phyloP scores from a whole-genome alignment of 176 grass and related monocot genomes.

The Oryza meridionalis region DNA sequence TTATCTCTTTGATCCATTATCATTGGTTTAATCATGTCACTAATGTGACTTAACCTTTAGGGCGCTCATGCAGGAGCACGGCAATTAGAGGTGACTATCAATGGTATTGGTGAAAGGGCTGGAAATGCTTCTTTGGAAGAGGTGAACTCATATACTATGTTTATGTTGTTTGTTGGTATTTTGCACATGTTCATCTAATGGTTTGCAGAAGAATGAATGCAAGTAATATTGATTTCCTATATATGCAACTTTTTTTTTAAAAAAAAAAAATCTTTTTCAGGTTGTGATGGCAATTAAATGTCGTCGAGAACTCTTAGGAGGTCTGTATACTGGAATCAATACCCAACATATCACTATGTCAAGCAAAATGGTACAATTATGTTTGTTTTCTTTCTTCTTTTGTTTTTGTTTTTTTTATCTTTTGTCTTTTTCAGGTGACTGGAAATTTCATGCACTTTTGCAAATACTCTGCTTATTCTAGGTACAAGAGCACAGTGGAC shows the following conservation, averaged over 20 bases:
- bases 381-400: slow-evolving; percentile 10
- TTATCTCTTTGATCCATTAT: slow-evolving; percentile 14
- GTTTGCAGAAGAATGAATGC: neutral
- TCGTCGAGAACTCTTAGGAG: slow-evolving; percentile 73
- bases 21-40: slow-evolving; percentile 32
- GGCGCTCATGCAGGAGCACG: slow-evolving; percentile 83
- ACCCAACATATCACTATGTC: slow-evolving; percentile 81
- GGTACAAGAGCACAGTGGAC: slow-evolving; percentile 97
- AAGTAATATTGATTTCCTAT: neutral
- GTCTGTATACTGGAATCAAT: slow-evolving; percentile 89
- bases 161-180: neutral
- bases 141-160: slow-evolving; percentile 48
- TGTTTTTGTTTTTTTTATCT: slow-evolving; percentile 1
- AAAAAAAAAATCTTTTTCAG: slow-evolving; percentile 28
- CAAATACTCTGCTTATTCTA: slow-evolving; percentile 45
- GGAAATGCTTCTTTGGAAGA: slow-evolving; percentile 99
- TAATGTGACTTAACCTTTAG: slow-evolving; percentile 64
- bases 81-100: slow-evolving; percentile 95
- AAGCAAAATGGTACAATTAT: slow-evolving; percentile 84
- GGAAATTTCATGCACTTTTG: neutral
- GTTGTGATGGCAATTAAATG: slow-evolving; percentile 95
- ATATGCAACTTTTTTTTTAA: neutral
- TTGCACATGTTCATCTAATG: slow-evolving; percentile 3
- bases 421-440: slow-evolving; percentile 26
- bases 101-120: slow-evolving; percentile 98